phyloP scores from a whole-genome alignment of 2,329 filamentous ascomycete species.

The Pseudogymnoascus sp. region DNA sequence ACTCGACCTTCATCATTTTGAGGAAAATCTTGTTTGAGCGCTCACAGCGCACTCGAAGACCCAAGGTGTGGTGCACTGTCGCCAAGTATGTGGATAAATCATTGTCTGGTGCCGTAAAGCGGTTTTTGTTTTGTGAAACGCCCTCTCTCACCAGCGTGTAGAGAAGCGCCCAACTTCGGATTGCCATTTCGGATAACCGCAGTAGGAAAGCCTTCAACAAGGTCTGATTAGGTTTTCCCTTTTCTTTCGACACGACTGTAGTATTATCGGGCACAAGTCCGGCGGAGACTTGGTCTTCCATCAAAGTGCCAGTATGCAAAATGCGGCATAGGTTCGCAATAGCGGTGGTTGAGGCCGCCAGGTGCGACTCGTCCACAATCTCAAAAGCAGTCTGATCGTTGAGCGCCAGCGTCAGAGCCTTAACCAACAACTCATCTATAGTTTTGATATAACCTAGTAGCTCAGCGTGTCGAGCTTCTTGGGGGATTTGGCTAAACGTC shows the following conservation, averaged over 20 bases:
- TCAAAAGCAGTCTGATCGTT: constrained; percentile 68
- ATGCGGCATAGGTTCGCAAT: constrained; percentile 64
- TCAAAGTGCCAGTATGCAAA: constrained; percentile 69
- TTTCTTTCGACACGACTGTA: constrained; percentile 35
- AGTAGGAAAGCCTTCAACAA: constrained; percentile 50
- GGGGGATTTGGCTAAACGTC: constrained; percentile 44
- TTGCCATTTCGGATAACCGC: constrained; percentile 77
- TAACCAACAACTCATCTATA: constrained; percentile 66
- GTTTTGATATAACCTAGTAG: constrained; percentile 71
- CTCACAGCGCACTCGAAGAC: constrained; percentile 77
- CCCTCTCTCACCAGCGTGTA: constrained; percentile 73
- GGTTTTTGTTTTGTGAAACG: constrained; percentile 54
- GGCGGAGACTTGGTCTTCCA: constrained; percentile 77
- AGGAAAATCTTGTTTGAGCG: constrained; percentile 79
- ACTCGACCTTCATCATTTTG: constrained; percentile 78
- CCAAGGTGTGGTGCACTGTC: constrained; percentile 74
- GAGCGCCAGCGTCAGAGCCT: constrained; percentile 58
- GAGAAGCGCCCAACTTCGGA: constrained; percentile 79
- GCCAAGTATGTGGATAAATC: constrained; percentile 73
- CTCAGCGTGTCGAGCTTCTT: constrained; percentile 57
- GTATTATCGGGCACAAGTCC: constrained; percentile 57
- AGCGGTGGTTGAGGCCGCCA: constrained; percentile 63
- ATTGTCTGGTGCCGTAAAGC: constrained; percentile 58
- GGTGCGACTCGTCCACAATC: constrained; percentile 71
- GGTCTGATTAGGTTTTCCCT: constrained; percentile 22